Base-by-base conservation (phyloP, 495 filamentous ascomycete species). In the Sabuloglossum arenarium region DNA sequence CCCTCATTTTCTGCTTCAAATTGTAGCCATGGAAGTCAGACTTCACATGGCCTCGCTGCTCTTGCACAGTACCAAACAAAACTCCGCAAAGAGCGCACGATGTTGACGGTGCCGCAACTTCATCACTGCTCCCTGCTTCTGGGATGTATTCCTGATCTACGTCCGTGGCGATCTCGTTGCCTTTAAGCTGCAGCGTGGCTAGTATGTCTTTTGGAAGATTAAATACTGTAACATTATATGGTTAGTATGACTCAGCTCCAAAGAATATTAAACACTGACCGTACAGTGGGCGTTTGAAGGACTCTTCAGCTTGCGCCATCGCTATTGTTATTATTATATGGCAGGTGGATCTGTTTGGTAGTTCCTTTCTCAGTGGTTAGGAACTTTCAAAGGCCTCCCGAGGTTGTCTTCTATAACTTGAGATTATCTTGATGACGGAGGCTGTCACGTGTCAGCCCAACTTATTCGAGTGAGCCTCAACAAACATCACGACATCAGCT, bases 1-100 rank as follows among this genome's bases (percentile, higher is more conserved):
- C 86, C 54, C 81, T 75, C 32, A 94, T 67, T 69, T 85, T 90
- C 63, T 85, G 86, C 66, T 94, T 96, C 51, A 96, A 65, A 65
- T 98, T 98, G 67, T 95, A 97, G 55, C 82, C 75, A 67, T 98
- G 91, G 49, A 90, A 74, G 66, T 98, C 91, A n/a, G 89, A 94
- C 55, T 82, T 81, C 27, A 85, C 79, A 70, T 98, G 91, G 54
- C 76, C 74, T 46, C 85, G 78, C 61, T 98, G 93, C 53, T 95
- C 88, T 61, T 81, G 74, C 27, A 94, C 79, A 27, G 71, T 82
- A 27, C 67, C 60, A 61, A 86, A 91, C 0, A 74, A 70, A 19
- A 86, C 71, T 30, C 75, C 73, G 68, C 91, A 98, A 16, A 97
- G 79, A 3, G 81, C 76, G 63, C 91, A 98, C 24, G 84, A 77